Base-by-base conservation (phyloP, 345 rosid genomes). In the Heritiera littoralis region DNA sequence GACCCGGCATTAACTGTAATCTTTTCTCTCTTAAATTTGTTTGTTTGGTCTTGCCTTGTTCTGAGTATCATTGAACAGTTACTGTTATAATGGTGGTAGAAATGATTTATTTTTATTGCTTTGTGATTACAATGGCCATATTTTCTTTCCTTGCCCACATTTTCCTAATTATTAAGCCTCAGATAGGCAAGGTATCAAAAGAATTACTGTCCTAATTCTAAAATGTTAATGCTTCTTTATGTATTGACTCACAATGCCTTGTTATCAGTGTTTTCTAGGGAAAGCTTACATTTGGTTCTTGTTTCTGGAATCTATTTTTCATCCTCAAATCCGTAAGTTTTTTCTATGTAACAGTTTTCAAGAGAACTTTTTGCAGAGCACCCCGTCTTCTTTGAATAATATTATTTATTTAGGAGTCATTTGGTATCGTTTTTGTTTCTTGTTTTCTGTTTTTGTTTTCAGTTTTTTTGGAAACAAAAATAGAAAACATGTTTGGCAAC, bases 21-120 rank as follows among this genome's bases (percentile, higher is more conserved):
- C 30, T 69, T 69, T 70, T 70, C 41, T 38, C 10, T 20, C 15
- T 28, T 48, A 70, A 70, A 49, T 70, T 28, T 70, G 41, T 48
- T 13, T 70, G 7, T 28, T 48, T 46, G 40, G 17, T 68, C 46
- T 68, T 5, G 4, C 73, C 55, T 46, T 45, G 54, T 46, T 68
- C n/a, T 45, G 10, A 3, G 18, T 68, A 55, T 45, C 71, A 18
- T 66, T 32, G n/a, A 66, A 41, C 71, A 18, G 13, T 66, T 43
- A 43, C 52, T 43, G 72, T 10, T 43, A 43, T 30, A 41, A 4
- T 41, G 71, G 51, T 66, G 71, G 51, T 43, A 43, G 52, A 67
- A 14, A 67, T 67, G 30, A 52, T 67, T 20, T 5, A 17, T n/a
- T 20, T 43, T 20, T 43, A 30, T n/a, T 67, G 51, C 32, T 67